These are phyloP conservation scores for Kwoniella mangroviensis DNA, from an alignment of 768 basidiomycete genomes.

Conservation along the genomic window DNA sequence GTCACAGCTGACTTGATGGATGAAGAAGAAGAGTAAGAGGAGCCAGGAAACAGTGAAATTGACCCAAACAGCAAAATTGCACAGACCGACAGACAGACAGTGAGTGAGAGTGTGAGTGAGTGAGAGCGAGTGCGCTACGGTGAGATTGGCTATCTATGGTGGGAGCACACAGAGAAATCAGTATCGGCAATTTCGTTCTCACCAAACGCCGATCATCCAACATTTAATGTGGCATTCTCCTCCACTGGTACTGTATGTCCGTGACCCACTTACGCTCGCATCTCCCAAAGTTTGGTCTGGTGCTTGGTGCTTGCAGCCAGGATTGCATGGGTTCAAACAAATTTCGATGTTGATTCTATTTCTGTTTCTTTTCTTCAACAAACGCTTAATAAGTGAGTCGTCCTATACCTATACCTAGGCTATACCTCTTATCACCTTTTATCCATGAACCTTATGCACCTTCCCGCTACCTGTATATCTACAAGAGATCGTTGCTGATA, in stretches of 20 bases:
- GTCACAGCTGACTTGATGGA: constrained; percentile 34
- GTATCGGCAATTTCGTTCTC: constrained; percentile 24
- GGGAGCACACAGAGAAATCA: neutral
- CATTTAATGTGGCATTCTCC: neutral
- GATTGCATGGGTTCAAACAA: neutral
- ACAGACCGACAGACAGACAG: constrained; percentile 11
- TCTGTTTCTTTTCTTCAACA: constrained; percentile 31
- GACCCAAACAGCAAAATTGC: constrained; percentile 1
- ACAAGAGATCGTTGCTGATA: neutral
- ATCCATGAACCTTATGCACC: constrained; percentile 1
- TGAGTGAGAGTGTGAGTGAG: neutral
- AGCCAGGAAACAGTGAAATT: neutral
- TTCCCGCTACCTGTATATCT: neutral
- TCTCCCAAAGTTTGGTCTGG: neutral
- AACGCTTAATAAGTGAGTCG: constrained; percentile 34
- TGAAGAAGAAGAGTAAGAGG: constrained; percentile 25
- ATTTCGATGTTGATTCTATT: neutral
- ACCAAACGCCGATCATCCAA: constrained; percentile 16
- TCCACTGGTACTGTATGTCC: neutral
- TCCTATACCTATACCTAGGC: neutral
- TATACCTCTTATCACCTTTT: neutral
- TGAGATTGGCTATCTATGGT: constrained; percentile 1
- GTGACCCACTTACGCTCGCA: neutral
- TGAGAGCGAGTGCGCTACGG: neutral
- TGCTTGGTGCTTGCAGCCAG: neutral